A percentile compares a stretch with the other conserved stretches of the same genome.
phyloP scores from a whole-genome alignment of 345 rosid species.

The rapeseed (Brassica napus) region DNA sequence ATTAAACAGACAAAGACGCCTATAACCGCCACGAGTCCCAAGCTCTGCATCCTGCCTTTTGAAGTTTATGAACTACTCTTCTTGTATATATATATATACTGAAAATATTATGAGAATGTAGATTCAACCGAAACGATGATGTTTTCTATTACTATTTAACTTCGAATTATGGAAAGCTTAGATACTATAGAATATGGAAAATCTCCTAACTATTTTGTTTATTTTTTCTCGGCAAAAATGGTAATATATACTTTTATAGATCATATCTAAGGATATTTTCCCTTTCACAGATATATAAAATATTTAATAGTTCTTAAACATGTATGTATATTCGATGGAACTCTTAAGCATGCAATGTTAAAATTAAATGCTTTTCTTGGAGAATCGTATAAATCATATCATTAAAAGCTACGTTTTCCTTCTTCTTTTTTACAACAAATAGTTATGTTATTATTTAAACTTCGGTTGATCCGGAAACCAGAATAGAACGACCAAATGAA shows the following conservation, averaged over 20 bases:
- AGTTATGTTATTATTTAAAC: too few species aligned
- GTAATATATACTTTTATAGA: neutral
- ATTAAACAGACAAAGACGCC: fast-evolving
- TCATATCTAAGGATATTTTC: neutral
- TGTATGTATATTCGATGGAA: neutral
- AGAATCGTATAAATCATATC: neutral
- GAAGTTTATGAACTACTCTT: neutral
- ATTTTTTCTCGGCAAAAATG: neutral
- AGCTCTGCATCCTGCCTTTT: neutral
- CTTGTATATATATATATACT: neutral
- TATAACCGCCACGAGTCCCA: neutral
- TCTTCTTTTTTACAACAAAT: too few species aligned
- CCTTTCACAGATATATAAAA: neutral
- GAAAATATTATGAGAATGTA: neutral
- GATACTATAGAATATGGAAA: neutral
- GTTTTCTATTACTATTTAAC: neutral
- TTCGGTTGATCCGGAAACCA: too few species aligned
- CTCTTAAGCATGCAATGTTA: neutral
- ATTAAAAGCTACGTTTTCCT: too few species aligned
- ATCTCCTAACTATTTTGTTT: neutral
- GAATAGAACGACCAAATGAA: too few species aligned
- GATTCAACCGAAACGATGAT: neutral
- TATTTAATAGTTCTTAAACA: neutral
- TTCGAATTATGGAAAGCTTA: constrained; percentile 2
- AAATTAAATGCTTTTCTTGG: neutral